Base-by-base conservation (phyloP, 345 rosid genomes). In the Moricandia moricandioides region DNA sequence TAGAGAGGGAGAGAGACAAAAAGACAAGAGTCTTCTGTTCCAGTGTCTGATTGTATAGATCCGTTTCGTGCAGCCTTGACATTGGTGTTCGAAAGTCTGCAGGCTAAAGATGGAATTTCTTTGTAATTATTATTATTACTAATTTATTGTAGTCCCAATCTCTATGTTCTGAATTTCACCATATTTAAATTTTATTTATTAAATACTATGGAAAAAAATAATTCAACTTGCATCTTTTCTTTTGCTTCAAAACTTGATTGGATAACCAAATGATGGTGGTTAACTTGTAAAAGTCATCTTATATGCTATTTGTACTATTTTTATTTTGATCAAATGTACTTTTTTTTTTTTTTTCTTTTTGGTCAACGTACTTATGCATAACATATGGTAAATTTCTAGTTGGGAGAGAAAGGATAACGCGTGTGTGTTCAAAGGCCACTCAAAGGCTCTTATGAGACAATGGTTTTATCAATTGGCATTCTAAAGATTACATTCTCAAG, bases 31-130 rank as follows among this genome's bases (percentile, higher is more conserved):
- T 78, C 82, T 72, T 78, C 31, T 73, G 78, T 67, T 71, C 62
- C 64, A 65, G 29, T 70, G 70, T 62, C 49, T 49, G 62, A 24
- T 54, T 69, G 40, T 35, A 16, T 67, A 67, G 77, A 65, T 78
- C 34, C 34, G 40, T 73, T 78, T 78, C 82, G 82, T 78, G 82
- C 78, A 62, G 43, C 55, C 82, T 78, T 78, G 78, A 78, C 74
- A 78, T 78, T 73, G 45, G 60, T 73, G 7, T 67, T 66, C 17
- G 0, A 62, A 78, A 78, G 78, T 73, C 82, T 45, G 57, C 82
- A 62, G 82, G 62, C 6, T 72, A 51, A 52, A 78, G 12, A 67
- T 72, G 60, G 40, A 60, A 72, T 61, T 72, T 61, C 6, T 21
- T 21, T 21, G 24, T 21, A 21, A 21, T 60, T 21, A 21, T 21